Evolutionary conservation across 2,329 filamentous ascomycete genomes (phyloP).

Genomic region (Zopfia rhizophila): DNA sequence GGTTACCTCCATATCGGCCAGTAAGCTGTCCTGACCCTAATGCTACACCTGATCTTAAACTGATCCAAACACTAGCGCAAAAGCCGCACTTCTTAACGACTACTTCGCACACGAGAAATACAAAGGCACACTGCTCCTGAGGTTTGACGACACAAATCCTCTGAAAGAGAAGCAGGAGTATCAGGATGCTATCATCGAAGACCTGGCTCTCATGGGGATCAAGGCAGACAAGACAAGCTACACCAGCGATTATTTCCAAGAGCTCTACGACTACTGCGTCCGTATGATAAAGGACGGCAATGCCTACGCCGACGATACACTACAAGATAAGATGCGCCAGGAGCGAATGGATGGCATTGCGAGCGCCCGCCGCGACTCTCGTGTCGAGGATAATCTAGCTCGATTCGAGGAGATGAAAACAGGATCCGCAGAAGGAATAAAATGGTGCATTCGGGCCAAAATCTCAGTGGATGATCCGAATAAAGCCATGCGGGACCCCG

Average conservation of each 20-base stretch:
- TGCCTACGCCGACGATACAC: slow-evolving; percentile 94
- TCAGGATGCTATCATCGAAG: slow-evolving; percentile 92
- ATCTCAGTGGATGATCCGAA: slow-evolving; percentile 92
- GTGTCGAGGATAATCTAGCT: slow-evolving; percentile 83
- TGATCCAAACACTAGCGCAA: too few species aligned
- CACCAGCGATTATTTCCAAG: slow-evolving; percentile 95
- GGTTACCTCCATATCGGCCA: too few species aligned
- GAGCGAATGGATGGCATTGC: slow-evolving; percentile 86
- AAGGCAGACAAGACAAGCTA: slow-evolving; percentile 87
- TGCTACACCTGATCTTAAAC: too few species aligned
- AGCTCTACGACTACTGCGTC: slow-evolving; percentile 86
- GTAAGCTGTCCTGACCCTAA: too few species aligned
- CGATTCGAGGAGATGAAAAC: slow-evolving; percentile 95
- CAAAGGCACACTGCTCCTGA: slow-evolving; percentile 87
- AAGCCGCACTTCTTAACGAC: slow-evolving; percentile 92
- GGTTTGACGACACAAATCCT: slow-evolving; percentile 98
- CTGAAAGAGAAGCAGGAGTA: slow-evolving; percentile 97
- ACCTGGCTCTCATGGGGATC: slow-evolving; percentile 90
- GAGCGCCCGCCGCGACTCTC: slow-evolving; percentile 80
- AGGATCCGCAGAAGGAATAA: slow-evolving; percentile 79
- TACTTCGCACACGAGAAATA: slow-evolving; percentile 97
- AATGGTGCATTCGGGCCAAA: slow-evolving; percentile 94
- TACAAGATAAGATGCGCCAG: slow-evolving; percentile 85
- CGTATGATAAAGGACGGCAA: slow-evolving; percentile 86
- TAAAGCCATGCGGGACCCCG: slow-evolving; percentile 94